Percentiles rank a stretch among this genome's conserved stretches.
phyloP scores from a whole-genome alignment of 495 filamentous ascomycete genomes.

The Penicillium bialowiezense region DNA sequence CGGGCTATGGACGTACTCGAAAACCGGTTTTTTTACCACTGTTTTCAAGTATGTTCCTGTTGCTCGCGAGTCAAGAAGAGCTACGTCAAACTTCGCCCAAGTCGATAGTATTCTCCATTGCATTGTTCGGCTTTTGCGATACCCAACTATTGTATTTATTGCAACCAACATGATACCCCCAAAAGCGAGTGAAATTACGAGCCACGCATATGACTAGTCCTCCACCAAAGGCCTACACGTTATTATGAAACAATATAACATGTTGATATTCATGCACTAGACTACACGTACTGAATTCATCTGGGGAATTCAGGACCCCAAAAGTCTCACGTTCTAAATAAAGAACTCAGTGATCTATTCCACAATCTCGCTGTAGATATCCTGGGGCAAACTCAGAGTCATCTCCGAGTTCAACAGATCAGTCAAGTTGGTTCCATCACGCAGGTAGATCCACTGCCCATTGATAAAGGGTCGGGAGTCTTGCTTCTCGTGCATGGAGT shows the following conservation, averaged over 20 bases:
- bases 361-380: slow-evolving; percentile 35
- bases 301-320: no score
- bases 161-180: neutral
- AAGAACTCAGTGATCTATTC: no score
- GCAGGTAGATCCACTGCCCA: slow-evolving; percentile 78
- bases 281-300: no score
- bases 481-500: slow-evolving; percentile 72
- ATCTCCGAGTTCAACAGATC: slow-evolving; percentile 71
- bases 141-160: neutral
- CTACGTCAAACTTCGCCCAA: no score
- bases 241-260: neutral
- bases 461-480: slow-evolving; percentile 52
- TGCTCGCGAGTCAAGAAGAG: no score
- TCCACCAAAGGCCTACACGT: no score
- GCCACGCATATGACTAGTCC: neutral
- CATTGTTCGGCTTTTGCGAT: neutral
- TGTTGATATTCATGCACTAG: neutral
- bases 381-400: slow-evolving; percentile 34
- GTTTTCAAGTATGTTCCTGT: no score
- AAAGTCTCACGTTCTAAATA: neutral
- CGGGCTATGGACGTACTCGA: no score
- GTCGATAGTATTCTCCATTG: no score
- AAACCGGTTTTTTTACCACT: no score
- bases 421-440: slow-evolving; percentile 72
- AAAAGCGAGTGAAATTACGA: neutral